Evolutionary conservation across 768 basidiomycete species (phyloP), one percentile per base, ranked within the genome.

Genomic region (Hygrocybe coccinea): DNA sequence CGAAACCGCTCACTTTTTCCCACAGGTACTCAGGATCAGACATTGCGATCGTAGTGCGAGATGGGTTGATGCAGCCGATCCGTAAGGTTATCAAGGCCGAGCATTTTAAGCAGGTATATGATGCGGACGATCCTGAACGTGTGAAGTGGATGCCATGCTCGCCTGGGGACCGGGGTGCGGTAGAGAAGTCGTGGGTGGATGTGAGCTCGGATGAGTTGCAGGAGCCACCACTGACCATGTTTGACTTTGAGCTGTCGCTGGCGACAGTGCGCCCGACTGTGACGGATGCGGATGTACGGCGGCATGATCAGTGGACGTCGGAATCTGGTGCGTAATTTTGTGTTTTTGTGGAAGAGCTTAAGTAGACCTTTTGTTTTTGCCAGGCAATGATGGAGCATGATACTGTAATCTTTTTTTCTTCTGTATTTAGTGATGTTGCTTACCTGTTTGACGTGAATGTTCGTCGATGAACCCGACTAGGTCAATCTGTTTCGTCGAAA

Each of bases 41-140:
- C 45, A 93, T 99, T 50, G 84, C 95, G 2, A 88, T 95, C 60
- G 78, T 95, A 50, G 95, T 97, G 22, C 87, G 94, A 55, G 95
- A 98, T 65, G 95, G 95, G 0, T 80, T 99, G 59, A 99, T 98
- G 95, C 95, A 98, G 67, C 95, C 95, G 1, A 91, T 99, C 12
- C 85, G 95, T 52, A 98, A 99, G 68, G 92, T 99, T 44, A 82
- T 97, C 48, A 84, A 86, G 19, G 94, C 97, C 2, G 97, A 94
- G 1, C 95, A 99, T 71, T 99, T 99, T 74, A 93, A 93, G 67
- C 76, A 70, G 33, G 75, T 83, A 10, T 66, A 65, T 1, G 58
- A 60, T 1, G 59, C 61, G 6, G 67, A 69, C 37, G 58, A 55
- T 11, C 53, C 59, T 15, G 62, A 68, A 22, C 60, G 60, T 44